A percentile compares a stretch with the other conserved stretches of the same genome.
These are phyloP conservation scores for Suillus variegatus DNA, from an alignment of 768 basidiomycete species.

Conservation along the genomic window DNA sequence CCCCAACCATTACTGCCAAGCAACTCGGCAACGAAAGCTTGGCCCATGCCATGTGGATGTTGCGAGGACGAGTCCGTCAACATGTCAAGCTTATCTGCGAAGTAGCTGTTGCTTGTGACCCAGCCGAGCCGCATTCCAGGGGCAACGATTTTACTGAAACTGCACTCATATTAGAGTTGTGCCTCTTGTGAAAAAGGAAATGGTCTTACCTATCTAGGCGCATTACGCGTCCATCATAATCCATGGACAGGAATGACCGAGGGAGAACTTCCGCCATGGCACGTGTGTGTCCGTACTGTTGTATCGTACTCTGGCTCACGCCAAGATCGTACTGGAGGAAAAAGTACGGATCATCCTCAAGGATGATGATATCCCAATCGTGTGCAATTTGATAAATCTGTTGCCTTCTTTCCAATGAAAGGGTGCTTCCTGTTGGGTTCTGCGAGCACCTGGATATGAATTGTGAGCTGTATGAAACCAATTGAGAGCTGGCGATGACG, in stretches of 20 bases:
- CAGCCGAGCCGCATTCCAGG: slow-evolving; percentile 59
- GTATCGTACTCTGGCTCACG: slow-evolving; percentile 21
- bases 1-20: slow-evolving; percentile 45
- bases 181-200: background rate
- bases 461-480: slow-evolving; percentile 5
- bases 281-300: slow-evolving; percentile 27
- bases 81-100: slow-evolving; percentile 43
- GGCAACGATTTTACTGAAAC: slow-evolving; percentile 53
- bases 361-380: slow-evolving; percentile 52
- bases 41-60: slow-evolving; percentile 51
- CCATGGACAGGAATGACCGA: slow-evolving; percentile 48
- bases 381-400: slow-evolving; percentile 49
- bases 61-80: slow-evolving; percentile 50
- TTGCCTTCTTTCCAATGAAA: slow-evolving; percentile 44
- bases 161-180: slow-evolving; percentile 13
- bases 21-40: slow-evolving; percentile 47
- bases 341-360: slow-evolving; percentile 55
- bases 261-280: slow-evolving; percentile 35
- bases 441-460: slow-evolving; percentile 33
- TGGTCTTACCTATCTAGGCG: slow-evolving; percentile 43
- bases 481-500: slow-evolving; percentile 19
- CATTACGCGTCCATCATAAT: slow-evolving; percentile 50
- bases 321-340: slow-evolving; percentile 45
- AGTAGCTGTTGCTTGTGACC: slow-evolving; percentile 44
- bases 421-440: slow-evolving; percentile 53